Evolutionary conservation across 2,329 filamentous ascomycete species (phyloP), one percentile per base, ranked within the genome.

Genomic region (Diaporthe batatas): DNA sequence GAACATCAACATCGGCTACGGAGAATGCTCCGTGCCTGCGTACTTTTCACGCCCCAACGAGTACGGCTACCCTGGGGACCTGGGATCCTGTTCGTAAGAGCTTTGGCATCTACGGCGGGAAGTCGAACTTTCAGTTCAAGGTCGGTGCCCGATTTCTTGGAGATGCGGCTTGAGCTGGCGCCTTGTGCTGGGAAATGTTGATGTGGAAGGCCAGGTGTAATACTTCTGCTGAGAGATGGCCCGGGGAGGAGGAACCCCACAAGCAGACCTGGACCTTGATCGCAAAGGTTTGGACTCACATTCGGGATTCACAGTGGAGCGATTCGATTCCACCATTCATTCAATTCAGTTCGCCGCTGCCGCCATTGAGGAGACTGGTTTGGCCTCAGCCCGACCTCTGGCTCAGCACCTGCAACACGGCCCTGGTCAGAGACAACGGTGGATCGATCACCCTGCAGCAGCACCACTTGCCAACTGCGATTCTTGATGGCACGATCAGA

Each of bases 271-370:
- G 58, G 25, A 6, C 10, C 7, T 36, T 74, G 42, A 65, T 74
- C n/a, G 73, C 49, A 1, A 49, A 55, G 11, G 57, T 72, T 3
- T 74, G 64, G 65, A 74, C 73, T 21, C 57, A 59, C 42, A 54
- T 74, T 32, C 65, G 73, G 18, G 65, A 74, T 21, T 5, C 29
- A 34, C 70, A n/a, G 44, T 21, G 10, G 59, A 44, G 29, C 2
- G 62, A 1, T 62, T 47, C 25, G 12, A 34, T 12, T 29, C 36
- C 55, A 53, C 64, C 21, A 2, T 32, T 5, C 29, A 29, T 29
- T 29, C 29, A 59, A 29, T 29, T 29, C 29, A 59, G 21, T 73
- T 59, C 55, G 32, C 55, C 16, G 25, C 10, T 14, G 16, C 29
- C 18, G 72, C 72, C 1, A 34, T 39, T 0, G 25, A 1, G 18